Evolutionary conservation across 805 yeast genomes (phyloP), one percentile per base, ranked within the genome.

Genomic region (Pichia exigua): DNA sequence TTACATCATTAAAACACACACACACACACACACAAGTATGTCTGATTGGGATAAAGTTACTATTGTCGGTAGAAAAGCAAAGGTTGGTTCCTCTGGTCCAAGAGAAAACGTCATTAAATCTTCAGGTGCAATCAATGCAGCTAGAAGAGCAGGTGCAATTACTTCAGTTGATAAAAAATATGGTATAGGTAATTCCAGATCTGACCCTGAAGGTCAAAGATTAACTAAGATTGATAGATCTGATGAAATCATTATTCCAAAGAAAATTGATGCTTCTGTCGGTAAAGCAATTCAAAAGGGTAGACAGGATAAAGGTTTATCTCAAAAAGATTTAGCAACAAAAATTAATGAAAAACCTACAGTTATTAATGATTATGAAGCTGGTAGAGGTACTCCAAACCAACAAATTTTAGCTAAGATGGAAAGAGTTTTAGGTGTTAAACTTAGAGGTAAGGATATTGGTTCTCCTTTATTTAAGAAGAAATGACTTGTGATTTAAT

Each of bases 291-390:
- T 94, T 60, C 78, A 82, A 48, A 76, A 82, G 67, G 96, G 86
- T 39, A 83, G 99, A 74, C 83, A 82, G 63, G 97, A 87, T 54
- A 89, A 90, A 77, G 80, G 81, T 64, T 67, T 91, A 66, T 85
- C 97, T 11, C 99, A 94, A 72, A 94, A 94, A 78, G 99, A 94
- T 62, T 78, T 94, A 63, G 99, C 99, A 62, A 89, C 96, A 52
- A 87, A 85, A 69, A 79, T 92, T 65, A 92, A 91, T 68, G 99
- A 94, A 74, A 94, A 94, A 76, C 97, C 97, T 55, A 89, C 84
- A 60, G 86, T 94, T 55, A 83, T 94, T 65, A 91, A 89, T 71
- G 99, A 94, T 66, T 94, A 94, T 71, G 99, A 94, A 75, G 87
- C 95, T 51, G 97, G 96, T 54, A 83, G 95, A 67, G 99, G 96